Evolutionary conservation across 768 basidiomycete species (phyloP), one percentile per base, ranked within the genome.

Genomic region (Podaxis sp.): DNA sequence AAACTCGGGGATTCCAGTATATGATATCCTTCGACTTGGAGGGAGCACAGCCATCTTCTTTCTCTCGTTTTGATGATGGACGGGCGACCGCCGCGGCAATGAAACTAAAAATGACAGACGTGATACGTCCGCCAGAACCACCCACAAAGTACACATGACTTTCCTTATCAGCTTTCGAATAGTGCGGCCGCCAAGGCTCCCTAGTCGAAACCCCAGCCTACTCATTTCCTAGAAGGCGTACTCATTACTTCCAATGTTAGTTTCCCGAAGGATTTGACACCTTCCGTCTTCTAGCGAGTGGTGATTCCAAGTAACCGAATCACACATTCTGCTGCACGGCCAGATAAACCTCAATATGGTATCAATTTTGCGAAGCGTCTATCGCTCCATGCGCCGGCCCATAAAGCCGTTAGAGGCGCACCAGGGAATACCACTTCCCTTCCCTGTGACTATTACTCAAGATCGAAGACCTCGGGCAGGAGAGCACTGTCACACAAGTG

Each of bases 231-330:
- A 33, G 49, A 36, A 58, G 58, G 20, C 22, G 10, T 22, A n/a
- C 15, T 36, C 38, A 40, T 38, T 59, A 12, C 49, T 38, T 51
- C 58, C 22, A 40, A 20, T 12, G 20, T 28, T 28, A 44, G 30
- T 46, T 58, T 49, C 58, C 46, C 20, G 58, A 59, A 59, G 58
- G 7, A 13, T 59, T 22, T 59, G 58, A 38, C 58, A 38, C 48
- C 48, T 51, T 52, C 37, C 40, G 58, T 26, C 46, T 38, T 58
- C 7, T n/a, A 51, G 33, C n/a, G 22, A 24, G 15, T 48, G 24
- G 30, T 22, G 22, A 58, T 20, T 37, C 48, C 33, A 30, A 58
- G 22, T 50, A 28, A 58, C 10, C 58, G 11, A 49, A 50, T 37
- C n/a, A 17, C 20, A 17, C 20, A 56, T 36, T 20, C 56, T 4